Evolutionary conservation across 345 rosid species (phyloP).

Genomic region (Citrus sp.): DNA sequence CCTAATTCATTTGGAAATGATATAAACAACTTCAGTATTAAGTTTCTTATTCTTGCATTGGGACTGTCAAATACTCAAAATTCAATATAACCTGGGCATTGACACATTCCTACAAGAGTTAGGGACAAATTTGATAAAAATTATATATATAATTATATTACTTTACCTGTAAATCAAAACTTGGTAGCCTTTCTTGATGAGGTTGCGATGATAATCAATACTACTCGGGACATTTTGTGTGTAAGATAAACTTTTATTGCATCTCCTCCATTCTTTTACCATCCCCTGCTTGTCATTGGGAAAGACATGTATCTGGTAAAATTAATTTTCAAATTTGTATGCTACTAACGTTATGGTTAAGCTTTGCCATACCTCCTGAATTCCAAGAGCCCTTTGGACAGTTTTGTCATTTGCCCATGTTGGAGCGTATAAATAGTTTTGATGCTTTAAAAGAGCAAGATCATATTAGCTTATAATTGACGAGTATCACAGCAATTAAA

Average conservation of each 20-base stretch:
- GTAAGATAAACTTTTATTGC: slow-evolving; percentile 26
- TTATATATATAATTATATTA: no score
- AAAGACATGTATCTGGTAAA: background rate
- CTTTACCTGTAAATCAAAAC: slow-evolving; percentile 29
- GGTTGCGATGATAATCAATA: slow-evolving; percentile 16
- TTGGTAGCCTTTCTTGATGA: slow-evolving; percentile 13
- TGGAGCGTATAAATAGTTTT: background rate
- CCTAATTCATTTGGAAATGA: no score
- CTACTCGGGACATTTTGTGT: background rate
- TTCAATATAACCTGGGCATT: no score
- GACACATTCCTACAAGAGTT: no score
- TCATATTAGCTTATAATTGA: background rate
- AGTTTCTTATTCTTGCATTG: no score
- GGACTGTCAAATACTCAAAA: no score
- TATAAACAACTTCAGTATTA: no score
- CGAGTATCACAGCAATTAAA: no score
- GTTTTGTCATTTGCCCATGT: slow-evolving; percentile 35
- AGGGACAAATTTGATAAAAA: no score
- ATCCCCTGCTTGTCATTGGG: slow-evolving; percentile 15
- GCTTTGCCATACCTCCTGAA: slow-evolving; percentile 22
- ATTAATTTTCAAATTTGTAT: background rate
- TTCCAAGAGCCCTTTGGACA: slow-evolving; percentile 29
- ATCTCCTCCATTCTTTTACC: slow-evolving; percentile 19
- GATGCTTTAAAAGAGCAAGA: background rate
- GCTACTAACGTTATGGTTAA: background rate